Conservation (phyloP, 108 stramenopile species). For the Bacterosira constricta region DNA sequence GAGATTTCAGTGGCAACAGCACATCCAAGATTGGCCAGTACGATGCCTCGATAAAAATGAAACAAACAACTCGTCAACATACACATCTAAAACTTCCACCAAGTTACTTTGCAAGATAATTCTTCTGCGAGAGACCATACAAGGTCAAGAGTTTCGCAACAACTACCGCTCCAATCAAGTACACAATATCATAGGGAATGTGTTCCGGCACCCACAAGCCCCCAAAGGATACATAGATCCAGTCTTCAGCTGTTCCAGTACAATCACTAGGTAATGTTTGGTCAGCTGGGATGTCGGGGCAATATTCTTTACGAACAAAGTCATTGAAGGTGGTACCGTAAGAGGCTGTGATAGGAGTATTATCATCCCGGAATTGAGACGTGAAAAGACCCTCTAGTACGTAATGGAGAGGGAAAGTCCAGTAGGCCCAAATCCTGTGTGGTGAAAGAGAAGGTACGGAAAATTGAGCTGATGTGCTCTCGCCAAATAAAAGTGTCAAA, state of each 20-base stretch:
- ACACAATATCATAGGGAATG: conserved; percentile 53
- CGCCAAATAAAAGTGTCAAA: neutral
- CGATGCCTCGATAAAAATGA: too few species aligned
- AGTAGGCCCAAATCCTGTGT: conserved; percentile 58
- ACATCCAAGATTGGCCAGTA: too few species aligned
- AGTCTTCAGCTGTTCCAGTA: conserved; percentile 69
- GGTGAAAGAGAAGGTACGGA: neutral
- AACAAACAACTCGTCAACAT: too few species aligned
- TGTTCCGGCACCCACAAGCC: conserved; percentile 54
- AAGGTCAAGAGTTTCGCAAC: conserved; percentile 47
- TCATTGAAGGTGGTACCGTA: conserved; percentile 51
- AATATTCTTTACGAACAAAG: conserved; percentile 28
- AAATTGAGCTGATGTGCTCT: neutral
- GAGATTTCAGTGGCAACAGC: too few species aligned
- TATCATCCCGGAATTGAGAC: conserved; percentile 60
- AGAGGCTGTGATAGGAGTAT: conserved; percentile 59
- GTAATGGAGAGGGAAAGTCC: conserved; percentile 58
- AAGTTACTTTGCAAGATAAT: conserved; percentile 58
- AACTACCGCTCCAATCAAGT: conserved; percentile 49
- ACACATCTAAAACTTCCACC: too few species aligned
- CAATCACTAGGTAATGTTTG: neutral
- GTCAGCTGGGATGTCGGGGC: conserved; percentile 15
- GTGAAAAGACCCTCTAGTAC: conserved; percentile 62
- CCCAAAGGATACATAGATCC: conserved; percentile 59
- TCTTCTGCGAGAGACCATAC: conserved; percentile 51